A percentile compares a stretch with the other conserved stretches of the same genome.
Evolutionary conservation across 2,329 filamentous ascomycete genomes (phyloP).

Genomic region (Daldinia sp.): DNA sequence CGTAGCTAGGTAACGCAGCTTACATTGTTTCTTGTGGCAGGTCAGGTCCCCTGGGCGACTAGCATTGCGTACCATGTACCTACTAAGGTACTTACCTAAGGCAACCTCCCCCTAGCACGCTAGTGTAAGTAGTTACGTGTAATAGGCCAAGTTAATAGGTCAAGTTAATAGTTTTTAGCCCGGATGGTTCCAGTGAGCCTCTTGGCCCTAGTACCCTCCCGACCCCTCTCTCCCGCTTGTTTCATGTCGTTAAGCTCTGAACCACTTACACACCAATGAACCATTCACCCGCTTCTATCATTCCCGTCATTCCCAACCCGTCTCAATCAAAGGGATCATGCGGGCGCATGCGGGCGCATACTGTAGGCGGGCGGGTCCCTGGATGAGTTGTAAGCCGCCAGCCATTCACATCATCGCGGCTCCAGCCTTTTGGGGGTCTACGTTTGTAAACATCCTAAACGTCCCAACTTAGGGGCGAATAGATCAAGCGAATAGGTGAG

Average conservation of each 20-base stretch:
- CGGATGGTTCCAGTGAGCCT: too few species aligned
- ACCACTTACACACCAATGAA: conserved; percentile 48
- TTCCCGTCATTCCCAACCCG: conserved; percentile 39
- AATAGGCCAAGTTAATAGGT: background rate
- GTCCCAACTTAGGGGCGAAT: conserved; percentile 35
- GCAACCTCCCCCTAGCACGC: conserved; percentile 20
- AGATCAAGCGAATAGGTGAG: conserved; percentile 9
- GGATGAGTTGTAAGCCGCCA: conserved; percentile 40
- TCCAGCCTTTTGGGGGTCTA: conserved; percentile 46
- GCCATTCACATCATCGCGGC: conserved; percentile 47
- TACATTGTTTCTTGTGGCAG: conserved; percentile 22
- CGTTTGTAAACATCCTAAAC: conserved; percentile 40
- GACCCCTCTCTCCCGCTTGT: conserved; percentile 48
- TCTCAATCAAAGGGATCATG: conserved; percentile 46
- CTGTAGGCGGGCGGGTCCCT: conserved; percentile 43
- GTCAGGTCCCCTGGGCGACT: conserved; percentile 21
- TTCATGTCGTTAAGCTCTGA: conserved; percentile 47
- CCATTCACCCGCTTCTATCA: conserved; percentile 45
- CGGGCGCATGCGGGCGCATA: conserved; percentile 49
- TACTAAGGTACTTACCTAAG: too few species aligned
- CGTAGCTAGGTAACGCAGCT: background rate
- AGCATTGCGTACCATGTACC: background rate
- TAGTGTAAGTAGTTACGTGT: conserved; percentile 23
- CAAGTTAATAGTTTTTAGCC: too few species aligned
- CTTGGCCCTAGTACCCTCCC: conserved; percentile 31